Base-by-base conservation (phyloP, 1,284 basidiomycete species). In the Rhodotorula sp. region DNA sequence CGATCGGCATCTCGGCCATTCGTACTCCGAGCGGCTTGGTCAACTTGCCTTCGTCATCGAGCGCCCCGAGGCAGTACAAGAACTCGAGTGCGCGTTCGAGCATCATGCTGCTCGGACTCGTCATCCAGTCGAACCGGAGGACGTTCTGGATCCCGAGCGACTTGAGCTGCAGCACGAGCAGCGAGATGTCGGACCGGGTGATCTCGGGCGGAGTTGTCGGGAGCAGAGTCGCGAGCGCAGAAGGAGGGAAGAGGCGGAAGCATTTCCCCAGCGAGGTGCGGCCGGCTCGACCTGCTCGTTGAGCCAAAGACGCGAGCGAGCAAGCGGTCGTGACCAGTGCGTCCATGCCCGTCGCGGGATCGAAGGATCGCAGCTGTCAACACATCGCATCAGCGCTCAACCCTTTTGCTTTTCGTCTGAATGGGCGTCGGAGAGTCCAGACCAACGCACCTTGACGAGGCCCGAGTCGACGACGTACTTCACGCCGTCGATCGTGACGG, bases 391-490 rank as follows among this genome's bases (percentile, higher is more conserved):
- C 5, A 46, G 72, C 84, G 5, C 15, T 4, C 26, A 15, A 1
- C 15, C 12, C 2, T 14, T 8, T 7, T 14, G 39, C 14, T 26
- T 43, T 12, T 43, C 39, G 39, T 12, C 39, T 43, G 39, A 43
- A 8, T 2, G 39, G 10, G n/a, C 8, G 12, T 3, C 2, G 54
- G 46, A 43, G 2, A 47, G 26, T 12, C n/a, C 14, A 39, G 18
- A 29, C 3, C 29, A 5, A 61, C 69, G 23, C 74, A 92, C 92
- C 86, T 99, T 99, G 74, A 96, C 94, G 78, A 94, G 92, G 5
- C 96, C 97, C 67, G 88, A 90, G 79, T 99, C 96, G 7, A 99
- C 86, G n/a, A 99, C 95, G 79, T 90, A 98, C 77, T 90, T 90
- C 75, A 99, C 90, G 1, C 93, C 93, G 62, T 97, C 93, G 69